These are phyloP conservation scores for Juglanconis juglandina DNA, from an alignment of 2,329 filamentous ascomycete species.

Conservation along the genomic window DNA sequence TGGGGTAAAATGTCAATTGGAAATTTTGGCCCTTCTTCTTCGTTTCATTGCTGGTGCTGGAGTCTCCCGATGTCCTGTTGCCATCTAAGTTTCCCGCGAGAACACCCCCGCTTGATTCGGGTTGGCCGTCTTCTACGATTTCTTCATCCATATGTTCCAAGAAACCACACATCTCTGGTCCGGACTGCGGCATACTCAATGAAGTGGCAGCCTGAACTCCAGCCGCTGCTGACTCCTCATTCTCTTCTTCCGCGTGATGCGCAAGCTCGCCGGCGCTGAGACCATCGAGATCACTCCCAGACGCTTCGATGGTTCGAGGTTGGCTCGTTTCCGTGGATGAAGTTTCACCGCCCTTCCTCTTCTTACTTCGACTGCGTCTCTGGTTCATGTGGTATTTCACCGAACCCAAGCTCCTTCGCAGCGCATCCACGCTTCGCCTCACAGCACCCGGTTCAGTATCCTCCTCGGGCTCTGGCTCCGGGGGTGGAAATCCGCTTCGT, in stretches of 20 bases:
- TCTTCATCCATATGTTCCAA: conserved; percentile 12
- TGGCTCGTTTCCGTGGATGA: background rate
- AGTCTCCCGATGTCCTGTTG: background rate
- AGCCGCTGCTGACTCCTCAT: background rate
- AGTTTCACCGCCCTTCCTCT: background rate
- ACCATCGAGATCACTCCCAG: background rate
- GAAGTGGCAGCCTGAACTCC: background rate
- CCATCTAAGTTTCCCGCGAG: background rate
- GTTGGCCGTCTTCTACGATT: background rate
- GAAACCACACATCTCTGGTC: background rate
- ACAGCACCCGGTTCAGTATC: background rate
- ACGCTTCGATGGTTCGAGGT: background rate
- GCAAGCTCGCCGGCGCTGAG: background rate
- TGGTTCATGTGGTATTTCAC: background rate
- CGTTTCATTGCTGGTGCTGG: background rate
- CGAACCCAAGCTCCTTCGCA: background rate
- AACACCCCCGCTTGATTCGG: background rate
- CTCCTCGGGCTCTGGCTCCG: background rate
- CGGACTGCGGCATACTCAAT: background rate
- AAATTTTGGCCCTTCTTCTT: conserved; percentile 8
- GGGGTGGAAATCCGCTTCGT: background rate
- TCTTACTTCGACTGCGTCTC: background rate
- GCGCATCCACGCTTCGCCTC: background rate
- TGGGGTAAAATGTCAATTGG: conserved; percentile 14
- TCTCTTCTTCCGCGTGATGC: conserved; percentile 5